A percentile compares a stretch with the other conserved stretches of the same genome.
Evolutionary conservation across 2,329 filamentous ascomycete genomes (phyloP).

Genomic region (Penicillium expansum): DNA sequence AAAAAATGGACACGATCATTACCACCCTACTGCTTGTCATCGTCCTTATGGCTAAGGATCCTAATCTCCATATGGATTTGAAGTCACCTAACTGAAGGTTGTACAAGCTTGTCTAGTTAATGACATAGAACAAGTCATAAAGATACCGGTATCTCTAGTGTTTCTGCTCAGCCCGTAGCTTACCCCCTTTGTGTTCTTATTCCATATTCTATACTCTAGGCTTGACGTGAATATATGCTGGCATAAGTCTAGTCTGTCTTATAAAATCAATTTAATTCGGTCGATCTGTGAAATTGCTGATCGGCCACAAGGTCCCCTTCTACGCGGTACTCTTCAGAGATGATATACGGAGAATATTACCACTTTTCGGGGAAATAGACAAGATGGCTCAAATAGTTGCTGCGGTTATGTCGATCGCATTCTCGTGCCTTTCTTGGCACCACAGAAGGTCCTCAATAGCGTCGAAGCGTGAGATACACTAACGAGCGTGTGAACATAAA

Average conservation of each 20-base stretch:
- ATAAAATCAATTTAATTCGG: not conserved
- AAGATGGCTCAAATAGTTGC: not conserved
- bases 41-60: too few species aligned
- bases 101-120: too few species aligned
- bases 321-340: constrained; percentile 2
- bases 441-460: constrained; percentile 5
- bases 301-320: constrained; percentile 4
- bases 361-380: not conserved
- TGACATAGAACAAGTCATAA: too few species aligned
- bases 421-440: constrained; percentile 1
- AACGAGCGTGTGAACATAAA: not conserved
- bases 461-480: not conserved
- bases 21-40: too few species aligned
- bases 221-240: not conserved
- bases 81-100: too few species aligned
- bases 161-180: too few species aligned
- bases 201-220: not conserved
- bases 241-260: not conserved
- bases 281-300: not conserved
- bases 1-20: too few species aligned
- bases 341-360: not conserved
- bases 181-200: too few species aligned
- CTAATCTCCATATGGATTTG: too few species aligned
- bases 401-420: constrained; percentile 2
- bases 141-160: too few species aligned